Evolutionary conservation across 257 asterid species (phyloP).

Genomic region (Nyctanthes arbortristis): DNA sequence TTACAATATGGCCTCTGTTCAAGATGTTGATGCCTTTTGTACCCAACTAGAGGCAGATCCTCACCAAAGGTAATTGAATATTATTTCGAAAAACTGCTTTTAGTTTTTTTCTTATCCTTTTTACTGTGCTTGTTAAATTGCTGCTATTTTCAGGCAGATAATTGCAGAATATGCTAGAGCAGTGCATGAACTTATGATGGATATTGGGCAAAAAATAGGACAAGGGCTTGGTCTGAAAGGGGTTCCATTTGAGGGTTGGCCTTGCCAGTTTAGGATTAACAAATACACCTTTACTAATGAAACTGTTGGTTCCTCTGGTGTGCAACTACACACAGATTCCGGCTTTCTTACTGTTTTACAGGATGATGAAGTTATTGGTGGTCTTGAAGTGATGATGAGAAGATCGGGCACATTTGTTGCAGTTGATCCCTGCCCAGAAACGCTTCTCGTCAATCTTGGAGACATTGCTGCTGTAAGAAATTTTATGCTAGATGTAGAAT

Average conservation of each 20-base stretch:
- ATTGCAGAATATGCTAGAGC: conserved; percentile 45
- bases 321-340: conserved; percentile 48
- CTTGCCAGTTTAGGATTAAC: conserved; percentile 49
- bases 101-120: no score
- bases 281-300: conserved; percentile 41
- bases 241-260: conserved; percentile 39
- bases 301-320: conserved; percentile 41
- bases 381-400: conserved; percentile 44
- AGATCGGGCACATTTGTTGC: conserved; percentile 43
- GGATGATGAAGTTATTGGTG: conserved; percentile 49
- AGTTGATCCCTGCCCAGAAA: conserved; percentile 49
- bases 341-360: conserved; percentile 49
- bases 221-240: conserved; percentile 31
- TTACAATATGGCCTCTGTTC: conserved; percentile 39
- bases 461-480: conserved; percentile 40
- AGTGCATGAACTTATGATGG: conserved; percentile 35
- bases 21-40: conserved; percentile 49
- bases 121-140: not conserved
- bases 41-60: conserved; percentile 50
- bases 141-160: conserved; percentile 35
- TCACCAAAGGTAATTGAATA: conserved; percentile 33
- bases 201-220: conserved; percentile 35
- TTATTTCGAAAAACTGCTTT: no score
- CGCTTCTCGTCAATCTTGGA: conserved; percentile 49
- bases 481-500: not conserved